Evolutionary conservation across 202 grass and related monocot species (phyloP), one percentile per base, ranked within the genome.

Genomic region (Zizania palustris): DNA sequence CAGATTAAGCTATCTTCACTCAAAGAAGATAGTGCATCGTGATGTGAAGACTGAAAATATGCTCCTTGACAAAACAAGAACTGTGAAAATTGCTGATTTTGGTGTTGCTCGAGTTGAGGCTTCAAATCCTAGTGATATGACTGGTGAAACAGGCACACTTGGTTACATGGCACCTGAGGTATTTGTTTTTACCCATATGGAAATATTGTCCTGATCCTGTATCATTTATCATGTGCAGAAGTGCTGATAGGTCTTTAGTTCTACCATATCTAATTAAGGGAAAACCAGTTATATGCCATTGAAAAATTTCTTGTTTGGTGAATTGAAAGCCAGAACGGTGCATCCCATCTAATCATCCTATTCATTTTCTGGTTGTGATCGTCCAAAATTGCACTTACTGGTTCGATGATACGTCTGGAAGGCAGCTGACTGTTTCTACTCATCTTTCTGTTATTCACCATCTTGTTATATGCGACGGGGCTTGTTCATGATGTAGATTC

Each of bases 81-180:
- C 83, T 15, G 79, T 96, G 60, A 99, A 99, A 87, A 99, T 99
- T 55, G 92, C 92, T 68, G 96, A 99, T 87, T 99, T 99, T 82
- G 96, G 96, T 62, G 96, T 99, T 86, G 96, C 96, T 81, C 87
- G 96, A 77, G 83, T 99, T 73, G 96, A 99, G 81, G 96, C 96
- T 86, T 89, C 87, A 90, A 99, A 99, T 87, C 96, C 92, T 76
- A 86, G 91, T 83, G 96, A 99, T 48, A 99, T 99, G 96, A 99
- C 96, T 0, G 96, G 96, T 39, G 96, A 99, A 93, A 99, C 96
- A 13, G 96, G 96, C 82, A 99, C 96, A 42, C 92, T 99, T 66
- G 96, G 96, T 89, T 99, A 99, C 79, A 99, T 99, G 96, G 96
- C 92, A 82, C 96, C 96, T 60, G 96, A 99, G 96, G 96, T 99